Conservation (phyloP, 176 grass and related monocot genomes). For the Rhynchospora breviuscula region DNA sequence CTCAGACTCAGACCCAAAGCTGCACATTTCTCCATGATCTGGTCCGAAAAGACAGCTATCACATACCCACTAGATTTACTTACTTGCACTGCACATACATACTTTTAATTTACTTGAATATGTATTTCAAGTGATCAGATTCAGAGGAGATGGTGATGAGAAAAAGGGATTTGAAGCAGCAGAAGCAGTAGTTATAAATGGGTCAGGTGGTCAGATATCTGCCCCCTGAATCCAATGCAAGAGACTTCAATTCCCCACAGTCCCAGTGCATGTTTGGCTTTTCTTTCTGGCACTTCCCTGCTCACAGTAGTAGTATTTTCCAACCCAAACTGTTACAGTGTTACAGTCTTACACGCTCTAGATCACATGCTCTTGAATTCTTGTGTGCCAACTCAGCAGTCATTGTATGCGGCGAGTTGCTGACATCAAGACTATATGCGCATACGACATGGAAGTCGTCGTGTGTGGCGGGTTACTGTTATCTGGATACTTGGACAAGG, state of each 20-base stretch:
- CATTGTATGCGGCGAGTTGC: too few relatives aligned
- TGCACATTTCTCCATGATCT: slow-evolving; percentile 21
- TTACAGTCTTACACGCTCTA: background rate
- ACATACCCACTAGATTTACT: background rate
- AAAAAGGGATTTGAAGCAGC: background rate
- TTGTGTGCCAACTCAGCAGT: too few relatives aligned
- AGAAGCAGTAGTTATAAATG: background rate
- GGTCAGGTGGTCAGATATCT: background rate
- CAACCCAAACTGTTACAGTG: background rate
- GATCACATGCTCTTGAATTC: too few relatives aligned
- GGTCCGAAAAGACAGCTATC: slow-evolving; percentile 8
- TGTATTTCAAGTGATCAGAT: background rate
- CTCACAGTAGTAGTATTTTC: background rate
- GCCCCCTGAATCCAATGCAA: slow-evolving; percentile 17
- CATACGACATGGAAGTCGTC: too few relatives aligned
- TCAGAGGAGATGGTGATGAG: background rate
- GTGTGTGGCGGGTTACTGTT: too few relatives aligned
- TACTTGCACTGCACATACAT: background rate
- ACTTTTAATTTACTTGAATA: too few relatives aligned
- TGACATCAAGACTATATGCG: too few relatives aligned
- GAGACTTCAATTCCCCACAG: slow-evolving; percentile 4
- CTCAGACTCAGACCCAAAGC: background rate
- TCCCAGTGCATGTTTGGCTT: slow-evolving; percentile 9
- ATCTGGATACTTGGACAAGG: too few relatives aligned
- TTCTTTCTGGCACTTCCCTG: background rate